Conservation (phyloP, 257 asterid species). For the Oldenlandia corymbosa region DNA sequence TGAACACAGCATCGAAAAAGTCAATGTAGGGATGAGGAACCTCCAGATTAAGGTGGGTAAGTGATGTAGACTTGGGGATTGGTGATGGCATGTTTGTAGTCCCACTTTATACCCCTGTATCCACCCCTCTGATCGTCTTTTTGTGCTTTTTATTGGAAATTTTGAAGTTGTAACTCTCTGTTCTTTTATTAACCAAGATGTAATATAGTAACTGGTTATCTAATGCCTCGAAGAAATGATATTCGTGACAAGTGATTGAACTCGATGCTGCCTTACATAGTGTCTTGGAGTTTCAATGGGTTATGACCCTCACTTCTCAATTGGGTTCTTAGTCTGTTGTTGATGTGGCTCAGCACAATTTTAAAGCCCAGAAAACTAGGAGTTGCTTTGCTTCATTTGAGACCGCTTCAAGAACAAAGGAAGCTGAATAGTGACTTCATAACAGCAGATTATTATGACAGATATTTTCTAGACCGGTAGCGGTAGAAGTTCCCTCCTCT, state of each 20-base stretch:
- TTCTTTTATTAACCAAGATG: constrained; percentile 35
- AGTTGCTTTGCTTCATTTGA: constrained; percentile 3
- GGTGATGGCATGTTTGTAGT: constrained; percentile 12
- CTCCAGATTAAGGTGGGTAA: constrained; percentile 51
- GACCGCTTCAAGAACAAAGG: constrained; percentile 12
- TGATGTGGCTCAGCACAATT: constrained; percentile 11
- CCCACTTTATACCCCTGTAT: constrained; percentile 13
- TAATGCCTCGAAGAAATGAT: constrained; percentile 34
- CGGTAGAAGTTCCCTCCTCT: not conserved
- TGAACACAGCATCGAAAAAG: constrained; percentile 43
- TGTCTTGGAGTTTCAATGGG: constrained; percentile 5
- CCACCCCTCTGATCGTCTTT: constrained; percentile 36
- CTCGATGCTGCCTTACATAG: constrained; percentile 17
- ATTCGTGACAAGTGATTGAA: constrained; percentile 23
- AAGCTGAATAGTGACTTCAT: constrained; percentile 10
- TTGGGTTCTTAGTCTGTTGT: constrained; percentile 7
- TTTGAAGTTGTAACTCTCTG: constrained; percentile 29
- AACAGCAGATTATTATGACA: not conserved
- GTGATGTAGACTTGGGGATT: constrained; percentile 27
- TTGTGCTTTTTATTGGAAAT: constrained; percentile 25
- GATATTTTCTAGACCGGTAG: not conserved
- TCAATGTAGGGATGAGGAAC: constrained; percentile 49
- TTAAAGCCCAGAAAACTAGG: constrained; percentile 2
- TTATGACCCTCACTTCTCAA: constrained; percentile 4
- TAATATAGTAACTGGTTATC: constrained; percentile 29